phyloP scores from a whole-genome alignment of 257 asterid genomes.

The Ilex aquifolium region DNA sequence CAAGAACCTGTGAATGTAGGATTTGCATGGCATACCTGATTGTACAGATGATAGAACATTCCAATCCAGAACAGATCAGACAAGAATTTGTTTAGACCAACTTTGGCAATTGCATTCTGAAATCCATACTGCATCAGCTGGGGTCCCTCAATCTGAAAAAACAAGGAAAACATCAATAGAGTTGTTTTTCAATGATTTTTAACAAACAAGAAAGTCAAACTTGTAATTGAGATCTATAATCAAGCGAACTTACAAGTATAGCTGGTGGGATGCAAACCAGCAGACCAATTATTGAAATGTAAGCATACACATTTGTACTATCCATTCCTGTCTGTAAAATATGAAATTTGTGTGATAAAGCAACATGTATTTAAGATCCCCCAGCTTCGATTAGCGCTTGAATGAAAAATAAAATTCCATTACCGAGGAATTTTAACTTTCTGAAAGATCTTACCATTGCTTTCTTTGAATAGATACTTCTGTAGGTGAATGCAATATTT shows the following conservation, averaged over 20 bases:
- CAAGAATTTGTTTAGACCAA: constrained; percentile 52
- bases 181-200: background rate
- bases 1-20: no score
- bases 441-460: constrained; percentile 42
- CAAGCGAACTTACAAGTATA: constrained; percentile 33
- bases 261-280: constrained; percentile 62
- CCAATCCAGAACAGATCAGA: constrained; percentile 65
- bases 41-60: constrained; percentile 64
- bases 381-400: no score
- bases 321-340: constrained; percentile 57
- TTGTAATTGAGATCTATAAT: background rate
- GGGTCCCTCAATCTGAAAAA: constrained; percentile 54
- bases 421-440: background rate
- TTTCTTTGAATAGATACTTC: constrained; percentile 65
- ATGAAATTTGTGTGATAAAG: background rate
- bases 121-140: constrained; percentile 50
- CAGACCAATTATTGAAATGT: constrained; percentile 60
- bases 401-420: no score
- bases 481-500: constrained; percentile 53
- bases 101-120: constrained; percentile 55
- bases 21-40: constrained; percentile 29
- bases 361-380: background rate
- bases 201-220: background rate
- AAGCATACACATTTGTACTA: constrained; percentile 58
- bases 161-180: background rate